Evolutionary conservation across 306 rosid genomes (phyloP), one percentile per base, ranked within the genome.

Genomic region (Amphicarpaea edgeworthii): DNA sequence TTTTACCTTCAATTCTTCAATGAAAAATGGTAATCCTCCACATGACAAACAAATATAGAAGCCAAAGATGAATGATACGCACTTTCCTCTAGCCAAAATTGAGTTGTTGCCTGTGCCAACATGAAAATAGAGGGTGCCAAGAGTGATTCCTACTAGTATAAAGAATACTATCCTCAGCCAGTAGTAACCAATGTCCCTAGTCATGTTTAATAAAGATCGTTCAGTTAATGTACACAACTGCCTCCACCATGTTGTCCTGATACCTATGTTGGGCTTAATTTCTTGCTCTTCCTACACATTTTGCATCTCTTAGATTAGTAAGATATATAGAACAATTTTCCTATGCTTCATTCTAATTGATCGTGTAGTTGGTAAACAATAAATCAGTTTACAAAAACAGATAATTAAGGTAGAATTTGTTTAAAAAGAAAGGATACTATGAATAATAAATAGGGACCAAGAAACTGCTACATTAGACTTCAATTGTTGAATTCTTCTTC

Each of bases 1-100:
- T 77, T 26, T 5, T 77, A 89, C 97, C 92, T 93, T 93, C 77
- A 93, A 78, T 68, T 93, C 97, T 80, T 93, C 97, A 34, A 93
- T 80, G 88, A 90, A 87, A 45, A 90, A 90, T 66, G 96, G 97
- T 51, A 93, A 88, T 75, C 94, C 94, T 62, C 93, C 96, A 78
- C 83, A 82, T 84, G 88, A 86, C 55, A 78, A 78, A 69, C 63
- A 83, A 21, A 82, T 85, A 96, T 90, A 86, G 83, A 88, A 90
- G 12, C 94, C 94, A 23, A 87, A 86, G 20, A 88, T 42, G 78
- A 90, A 93, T 8, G 88, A 58, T 75, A 69, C 86, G 65, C 90
- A 84, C 51, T 90, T 91, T 26, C 85, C 88, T 40, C 90, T 85
- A 5, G 88, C 88, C 77, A 87, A 51, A 40, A 93, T 87, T 45